phyloP scores from a whole-genome alignment of 2,329 filamentous ascomycete species.

The Aschersonia sp. region DNA sequence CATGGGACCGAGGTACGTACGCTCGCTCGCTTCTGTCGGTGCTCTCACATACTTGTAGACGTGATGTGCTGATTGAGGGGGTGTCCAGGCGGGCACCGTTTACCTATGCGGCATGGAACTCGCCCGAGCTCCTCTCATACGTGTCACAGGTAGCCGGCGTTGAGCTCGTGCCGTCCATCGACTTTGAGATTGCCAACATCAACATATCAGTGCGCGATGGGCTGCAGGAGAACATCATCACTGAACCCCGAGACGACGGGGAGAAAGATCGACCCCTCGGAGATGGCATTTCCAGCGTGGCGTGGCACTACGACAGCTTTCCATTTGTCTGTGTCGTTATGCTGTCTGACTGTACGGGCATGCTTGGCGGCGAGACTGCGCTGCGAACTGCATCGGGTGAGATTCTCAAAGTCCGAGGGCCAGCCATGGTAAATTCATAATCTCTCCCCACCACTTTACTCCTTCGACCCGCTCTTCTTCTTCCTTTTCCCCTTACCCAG shows the following conservation, averaged over 20 bases:
- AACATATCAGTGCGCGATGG: constrained; percentile 33
- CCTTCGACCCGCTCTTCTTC: too few relatives aligned
- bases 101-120: constrained; percentile 36
- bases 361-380: constrained; percentile 52
- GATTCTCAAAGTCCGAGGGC: constrained; percentile 43
- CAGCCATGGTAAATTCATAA: constrained; percentile 34
- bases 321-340: constrained; percentile 58
- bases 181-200: constrained; percentile 40
- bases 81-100: constrained; percentile 43
- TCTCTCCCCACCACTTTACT: not conserved
- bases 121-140: constrained; percentile 25
- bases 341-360: constrained; percentile 46
- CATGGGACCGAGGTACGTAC: constrained; percentile 23
- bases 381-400: constrained; percentile 38
- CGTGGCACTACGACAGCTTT: constrained; percentile 51
- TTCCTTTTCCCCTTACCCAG: too few relatives aligned
- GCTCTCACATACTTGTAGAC: too few relatives aligned
- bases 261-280: constrained; percentile 12
- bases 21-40: too few relatives aligned
- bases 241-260: not conserved
- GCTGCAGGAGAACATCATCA: constrained; percentile 11
- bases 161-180: constrained; percentile 36
- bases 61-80: too few relatives aligned
- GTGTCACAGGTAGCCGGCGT: constrained; percentile 39
- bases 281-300: constrained; percentile 39